A percentile compares a stretch with the other conserved stretches of the same genome.
phyloP scores from a whole-genome alignment of 148 eudicot species.

The Heliamphora exappendiculata region DNA sequence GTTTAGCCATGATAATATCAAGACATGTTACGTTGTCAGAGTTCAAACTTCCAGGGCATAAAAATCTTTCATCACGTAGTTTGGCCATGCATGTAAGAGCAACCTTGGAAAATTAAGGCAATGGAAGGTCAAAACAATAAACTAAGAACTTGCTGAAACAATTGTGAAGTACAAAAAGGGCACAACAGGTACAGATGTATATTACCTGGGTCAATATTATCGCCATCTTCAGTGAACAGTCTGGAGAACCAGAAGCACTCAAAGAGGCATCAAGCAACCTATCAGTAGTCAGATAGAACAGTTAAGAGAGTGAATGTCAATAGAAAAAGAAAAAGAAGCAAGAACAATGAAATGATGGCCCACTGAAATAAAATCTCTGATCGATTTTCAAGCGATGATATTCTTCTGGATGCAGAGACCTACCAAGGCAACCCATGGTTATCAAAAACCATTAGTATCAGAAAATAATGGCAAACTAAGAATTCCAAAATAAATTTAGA shows the following conservation, averaged over 20 bases:
- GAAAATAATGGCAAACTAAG: not conserved
- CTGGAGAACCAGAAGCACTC: slow-evolving; percentile 75
- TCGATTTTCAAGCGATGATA: slow-evolving; percentile 62
- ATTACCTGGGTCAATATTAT: slow-evolving; percentile 72
- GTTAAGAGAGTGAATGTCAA: not conserved
- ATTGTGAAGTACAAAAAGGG: not conserved
- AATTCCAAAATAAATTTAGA: slow-evolving; percentile 4
- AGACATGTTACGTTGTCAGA: slow-evolving; percentile 69
- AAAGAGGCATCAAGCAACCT: slow-evolving; percentile 91
- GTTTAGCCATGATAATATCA: slow-evolving; percentile 77
- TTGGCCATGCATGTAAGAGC: slow-evolving; percentile 93
- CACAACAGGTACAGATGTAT: not conserved
- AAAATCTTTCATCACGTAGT: slow-evolving; percentile 81
- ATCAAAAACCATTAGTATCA: not conserved
- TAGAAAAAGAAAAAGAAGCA: slow-evolving; percentile 7
- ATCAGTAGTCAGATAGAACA: slow-evolving; percentile 5
- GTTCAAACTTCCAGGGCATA: slow-evolving; percentile 53
- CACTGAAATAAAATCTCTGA: slow-evolving; percentile 84
- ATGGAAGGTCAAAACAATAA: slow-evolving; percentile 10
- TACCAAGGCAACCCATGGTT: slow-evolving; percentile 15
- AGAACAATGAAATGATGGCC: slow-evolving; percentile 19
- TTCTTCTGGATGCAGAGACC: slow-evolving; percentile 85
- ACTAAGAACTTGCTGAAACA: not conserved
- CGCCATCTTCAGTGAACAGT: slow-evolving; percentile 94
- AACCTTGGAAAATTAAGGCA: slow-evolving; percentile 42